Evolutionary conservation across 306 rosid genomes (phyloP), one percentile per base, ranked within the genome.

Genomic region (Medicago arabica): DNA sequence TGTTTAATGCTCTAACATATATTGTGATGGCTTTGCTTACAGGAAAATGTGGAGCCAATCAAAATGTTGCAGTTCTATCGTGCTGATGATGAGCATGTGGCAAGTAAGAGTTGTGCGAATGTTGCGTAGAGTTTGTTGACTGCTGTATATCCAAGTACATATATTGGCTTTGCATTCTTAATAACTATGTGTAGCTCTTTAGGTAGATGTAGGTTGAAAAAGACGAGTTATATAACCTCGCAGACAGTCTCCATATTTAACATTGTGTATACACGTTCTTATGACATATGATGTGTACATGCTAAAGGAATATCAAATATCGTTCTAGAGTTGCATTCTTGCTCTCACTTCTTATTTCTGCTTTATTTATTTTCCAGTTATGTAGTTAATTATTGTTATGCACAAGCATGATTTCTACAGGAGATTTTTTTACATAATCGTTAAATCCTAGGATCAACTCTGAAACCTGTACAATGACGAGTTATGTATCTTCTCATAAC

Each of bases 31-130:
- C 68, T 78, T 66, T 78, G 80, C 16, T 87, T 44, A 39, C 71
- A 91, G 98, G 97, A 91, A 78, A 90, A 73, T 80, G 87, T 88
- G 86, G 87, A 90, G 81, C 88, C 87, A 13, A 66, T 90, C 47
- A 91, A 91, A 72, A 64, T 88, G 87, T 87, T 94, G 83, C 95
- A 36, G 62, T 91, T 94, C 82, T 94, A 88, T 77, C 86, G 87
- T 65, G 96, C 86, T 67, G 84, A 61, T 80, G 85, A 38, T 76
- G 85, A 69, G 71, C 66, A 31, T 34, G 59, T 11, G 34, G 44
- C 34, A 60, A 41, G 58, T 67, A 39, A 28, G 84, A 53, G 65
- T 63, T 25, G 47, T 55, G 58, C n/a, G 51, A 77, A 60, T 12
- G 9, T 61, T 19, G 65, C 53, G 4, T 11, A 14, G 34, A 64